Base-by-base conservation (phyloP, 1,139 yeast genomes). In the Debaryomyces singareniensis region DNA sequence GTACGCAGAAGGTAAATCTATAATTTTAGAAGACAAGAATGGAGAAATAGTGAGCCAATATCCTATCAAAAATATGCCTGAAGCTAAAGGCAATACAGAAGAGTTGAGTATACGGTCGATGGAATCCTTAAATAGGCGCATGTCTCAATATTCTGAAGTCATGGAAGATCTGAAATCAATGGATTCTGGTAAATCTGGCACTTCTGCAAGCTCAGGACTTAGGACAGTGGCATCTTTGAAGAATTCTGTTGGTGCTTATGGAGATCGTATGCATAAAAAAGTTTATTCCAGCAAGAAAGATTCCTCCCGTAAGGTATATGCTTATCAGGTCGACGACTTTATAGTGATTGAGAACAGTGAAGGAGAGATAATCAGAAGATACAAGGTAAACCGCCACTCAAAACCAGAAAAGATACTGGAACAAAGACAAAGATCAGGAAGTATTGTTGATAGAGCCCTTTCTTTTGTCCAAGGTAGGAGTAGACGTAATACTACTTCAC, bases 351-450 rank as follows among this genome's bases (percentile, higher is more conserved):
- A 91, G 53, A 84, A 87, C 48, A 86, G 75, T 28, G 95, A 87
- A 22, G 98, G 98, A 41, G 97, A 91, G 44, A 76, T 91, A 35
- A 65, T 91, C 27, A 75, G 95, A 47, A 69, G 95, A 35, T 91
- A 87, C 56, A 73, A 64, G 43, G 78, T 86, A 32, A 82, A 79
- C 43, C 68, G 72, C 12, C 84, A 76, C 38, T 46, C 44, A 2
- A 32, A 40, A 3, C 31, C 32, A 4, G 31, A 24, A 2, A 26
- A 33, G 10, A 14, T 12, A 10, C 12, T 12, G n/a, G 29, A 32
- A 11, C 26, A 23, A 10, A 41, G 62, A 27, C 32, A 43, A 1
- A 52, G 71, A 34, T 55, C 68, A 1, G 47, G 50, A 2, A 52
- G 69, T 12, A 49, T 64, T 26, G 56, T 65, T 20, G 58, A 50